Evolutionary conservation across 2,329 filamentous ascomycete genomes (phyloP).

Genomic region (Scolecobasidium constrictum): DNA sequence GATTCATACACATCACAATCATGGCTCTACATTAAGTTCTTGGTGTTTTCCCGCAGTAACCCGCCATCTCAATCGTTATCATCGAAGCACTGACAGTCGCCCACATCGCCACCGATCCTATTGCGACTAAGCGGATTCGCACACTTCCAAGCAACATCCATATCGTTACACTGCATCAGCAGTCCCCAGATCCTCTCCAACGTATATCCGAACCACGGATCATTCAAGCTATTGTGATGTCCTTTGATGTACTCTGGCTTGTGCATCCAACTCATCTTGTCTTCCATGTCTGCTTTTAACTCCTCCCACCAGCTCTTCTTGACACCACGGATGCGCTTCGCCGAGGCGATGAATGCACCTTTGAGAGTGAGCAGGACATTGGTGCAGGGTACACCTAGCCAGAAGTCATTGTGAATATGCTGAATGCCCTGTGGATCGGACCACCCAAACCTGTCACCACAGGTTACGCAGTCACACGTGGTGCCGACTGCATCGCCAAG

Average conservation of each 20-base stretch:
- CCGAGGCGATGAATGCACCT: slow-evolving; percentile 37
- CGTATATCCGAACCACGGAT: slow-evolving; percentile 23
- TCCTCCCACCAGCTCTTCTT: slow-evolving; percentile 23
- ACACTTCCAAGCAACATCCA: slow-evolving; percentile 15
- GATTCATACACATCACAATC: no score
- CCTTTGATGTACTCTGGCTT: slow-evolving; percentile 13
- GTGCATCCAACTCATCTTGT: slow-evolving; percentile 19
- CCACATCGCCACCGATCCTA: slow-evolving; percentile 47
- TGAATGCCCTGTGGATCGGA: slow-evolving; percentile 26
- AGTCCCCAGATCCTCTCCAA: slow-evolving; percentile 28
- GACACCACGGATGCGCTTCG: slow-evolving; percentile 29
- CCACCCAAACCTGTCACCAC: slow-evolving; percentile 30
- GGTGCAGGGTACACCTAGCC: slow-evolving; percentile 19
- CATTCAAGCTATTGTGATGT: slow-evolving; percentile 17
- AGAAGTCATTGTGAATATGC: slow-evolving; percentile 29
- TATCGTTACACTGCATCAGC: slow-evolving; percentile 22
- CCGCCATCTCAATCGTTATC: no score
- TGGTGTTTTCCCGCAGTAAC: no score
- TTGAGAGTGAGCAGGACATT: slow-evolving; percentile 32
- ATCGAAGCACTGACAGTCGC: slow-evolving; percentile 73
- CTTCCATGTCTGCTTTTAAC: slow-evolving; percentile 16
- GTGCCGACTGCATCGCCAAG: slow-evolving; percentile 28
- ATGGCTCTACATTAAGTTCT: no score
- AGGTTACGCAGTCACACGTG: slow-evolving; percentile 27
- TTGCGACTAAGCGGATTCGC: slow-evolving; percentile 15